These are phyloP conservation scores for Bruguiera gymnorhiza DNA, from an alignment of 345 rosid genomes.

Conservation along the genomic window DNA sequence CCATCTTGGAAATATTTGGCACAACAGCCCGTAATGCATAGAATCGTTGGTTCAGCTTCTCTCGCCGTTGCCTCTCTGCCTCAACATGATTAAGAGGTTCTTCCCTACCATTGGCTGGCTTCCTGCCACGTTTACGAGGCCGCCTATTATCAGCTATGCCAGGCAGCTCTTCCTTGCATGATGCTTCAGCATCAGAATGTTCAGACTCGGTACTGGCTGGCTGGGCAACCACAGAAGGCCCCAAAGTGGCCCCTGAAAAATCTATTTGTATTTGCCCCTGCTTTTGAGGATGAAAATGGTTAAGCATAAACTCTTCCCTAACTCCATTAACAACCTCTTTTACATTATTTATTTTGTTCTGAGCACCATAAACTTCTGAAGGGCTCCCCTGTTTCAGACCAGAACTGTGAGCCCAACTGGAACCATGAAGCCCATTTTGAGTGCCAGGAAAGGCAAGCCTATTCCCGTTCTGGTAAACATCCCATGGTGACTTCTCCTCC, in stretches of 20 bases:
- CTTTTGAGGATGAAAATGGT: conserved; percentile 46
- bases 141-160: conserved; percentile 52
- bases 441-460: conserved; percentile 39
- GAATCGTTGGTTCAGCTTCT: conserved; percentile 92
- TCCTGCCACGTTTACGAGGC: conserved; percentile 91
- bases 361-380: conserved; percentile 43
- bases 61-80: conserved; percentile 95
- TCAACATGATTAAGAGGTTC: conserved; percentile 97
- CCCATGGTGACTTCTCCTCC: conserved; percentile 70
- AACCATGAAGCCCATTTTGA: conserved; percentile 45
- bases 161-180: conserved; percentile 53
- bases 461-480: conserved; percentile 44
- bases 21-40: conserved; percentile 91
- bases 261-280: conserved; percentile 68
- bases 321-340: conserved; percentile 49
- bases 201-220: conserved; percentile 50
- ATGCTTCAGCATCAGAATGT: conserved; percentile 73
- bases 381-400: conserved; percentile 42
- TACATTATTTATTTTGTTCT: conserved; percentile 32
- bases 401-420: conserved; percentile 56
- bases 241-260: conserved; percentile 63
- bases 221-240: conserved; percentile 45
- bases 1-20: conserved; percentile 98
- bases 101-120: conserved; percentile 97
- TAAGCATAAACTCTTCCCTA: conserved; percentile 45